Percentiles rank a stretch among this genome's conserved stretches.
These are phyloP conservation scores for Thelephora terrestris DNA, from an alignment of 1,284 basidiomycete genomes.

Conservation along the genomic window DNA sequence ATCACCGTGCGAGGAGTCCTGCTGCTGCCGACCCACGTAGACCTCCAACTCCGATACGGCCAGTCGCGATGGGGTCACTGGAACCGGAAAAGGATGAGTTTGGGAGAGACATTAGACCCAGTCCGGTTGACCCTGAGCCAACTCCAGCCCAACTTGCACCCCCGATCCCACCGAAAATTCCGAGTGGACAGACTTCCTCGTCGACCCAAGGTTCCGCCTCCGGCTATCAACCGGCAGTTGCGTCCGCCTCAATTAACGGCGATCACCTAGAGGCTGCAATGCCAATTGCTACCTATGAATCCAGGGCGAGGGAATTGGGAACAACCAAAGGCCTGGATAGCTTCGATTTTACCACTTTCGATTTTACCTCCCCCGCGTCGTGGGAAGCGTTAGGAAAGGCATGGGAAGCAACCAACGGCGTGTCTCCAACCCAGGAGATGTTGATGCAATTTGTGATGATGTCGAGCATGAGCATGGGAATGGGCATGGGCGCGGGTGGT, in stretches of 20 bases:
- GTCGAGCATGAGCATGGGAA: constrained; percentile 17
- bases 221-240: not conserved
- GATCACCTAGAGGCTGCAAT: not conserved
- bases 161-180: constrained; percentile 1
- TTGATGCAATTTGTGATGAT: constrained; percentile 61
- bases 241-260: not conserved
- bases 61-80: constrained; percentile 5
- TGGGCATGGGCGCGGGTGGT: constrained; percentile 6
- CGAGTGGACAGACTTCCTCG: not conserved
- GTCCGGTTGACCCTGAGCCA: constrained; percentile 20
- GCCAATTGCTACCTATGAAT: constrained; percentile 1
- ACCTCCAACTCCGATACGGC: constrained; percentile 15
- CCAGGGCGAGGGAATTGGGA: not conserved
- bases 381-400: constrained; percentile 69
- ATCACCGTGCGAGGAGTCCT: constrained; percentile 47
- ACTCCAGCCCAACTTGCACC: constrained; percentile 7
- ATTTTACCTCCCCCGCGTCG: constrained; percentile 55
- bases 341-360: constrained; percentile 60
- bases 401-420: constrained; percentile 59
- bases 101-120: constrained; percentile 61
- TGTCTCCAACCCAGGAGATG: constrained; percentile 56
- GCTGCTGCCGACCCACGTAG: constrained; percentile 30
- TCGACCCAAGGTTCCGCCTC: not conserved
- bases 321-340: constrained; percentile 39
- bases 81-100: constrained; percentile 62